Evolutionary conservation across 2,329 filamentous ascomycete species (phyloP).

Genomic region (Ophiobolus disseminans): DNA sequence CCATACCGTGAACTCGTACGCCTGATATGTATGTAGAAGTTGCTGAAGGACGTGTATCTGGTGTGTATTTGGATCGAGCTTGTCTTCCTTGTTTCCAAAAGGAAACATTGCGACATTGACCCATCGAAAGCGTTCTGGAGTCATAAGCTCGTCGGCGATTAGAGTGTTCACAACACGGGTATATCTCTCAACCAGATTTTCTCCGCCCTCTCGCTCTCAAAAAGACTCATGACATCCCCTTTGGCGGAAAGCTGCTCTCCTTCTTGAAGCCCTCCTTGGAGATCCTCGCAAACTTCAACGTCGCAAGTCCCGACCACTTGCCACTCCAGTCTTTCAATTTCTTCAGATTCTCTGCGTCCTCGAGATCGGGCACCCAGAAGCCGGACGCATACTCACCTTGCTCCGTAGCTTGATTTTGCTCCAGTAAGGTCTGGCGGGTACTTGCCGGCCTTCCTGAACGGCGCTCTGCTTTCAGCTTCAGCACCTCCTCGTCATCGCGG

Average conservation of each 20-base stretch:
- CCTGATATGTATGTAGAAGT: no score
- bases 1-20: no score
- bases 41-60: no score
- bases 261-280: conserved; percentile 68
- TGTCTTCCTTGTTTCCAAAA: no score
- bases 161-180: no score
- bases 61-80: no score
- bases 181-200: conserved; percentile 3
- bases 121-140: no score
- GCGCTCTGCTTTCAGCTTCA: conserved; percentile 69
- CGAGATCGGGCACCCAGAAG: conserved; percentile 85
- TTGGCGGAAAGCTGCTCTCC: conserved; percentile 79
- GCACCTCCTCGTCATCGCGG: conserved; percentile 75
- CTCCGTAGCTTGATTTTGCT: conserved; percentile 72
- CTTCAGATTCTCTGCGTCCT: conserved; percentile 68
- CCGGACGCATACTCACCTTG: conserved; percentile 82
- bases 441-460: conserved; percentile 81
- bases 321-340: conserved; percentile 79
- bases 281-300: conserved; percentile 78
- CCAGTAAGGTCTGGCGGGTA: conserved; percentile 77
- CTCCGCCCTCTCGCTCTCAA: neutral
- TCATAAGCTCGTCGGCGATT: no score
- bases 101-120: no score
- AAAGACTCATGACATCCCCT: conserved; percentile 45
- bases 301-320: conserved; percentile 80